Evolutionary conservation across 495 filamentous ascomycete genomes (phyloP).

Genomic region (Aspergillus saccharolyticus): DNA sequence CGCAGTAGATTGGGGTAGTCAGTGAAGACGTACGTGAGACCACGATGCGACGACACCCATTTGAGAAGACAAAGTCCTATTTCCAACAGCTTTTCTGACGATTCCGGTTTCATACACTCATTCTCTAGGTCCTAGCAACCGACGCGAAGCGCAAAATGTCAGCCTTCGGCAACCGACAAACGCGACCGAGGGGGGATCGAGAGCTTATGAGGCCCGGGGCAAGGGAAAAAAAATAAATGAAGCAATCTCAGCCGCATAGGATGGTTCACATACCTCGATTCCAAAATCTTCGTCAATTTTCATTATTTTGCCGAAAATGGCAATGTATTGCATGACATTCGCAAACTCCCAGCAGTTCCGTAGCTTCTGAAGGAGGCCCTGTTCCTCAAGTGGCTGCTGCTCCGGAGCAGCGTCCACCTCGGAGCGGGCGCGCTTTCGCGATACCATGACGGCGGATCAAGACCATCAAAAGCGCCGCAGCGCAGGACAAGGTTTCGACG

Average conservation of each 20-base stretch:
- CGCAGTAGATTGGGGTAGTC: neutral
- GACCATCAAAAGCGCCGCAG: conserved; percentile 27
- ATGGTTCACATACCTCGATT: conserved; percentile 63
- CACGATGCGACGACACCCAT: conserved; percentile 88
- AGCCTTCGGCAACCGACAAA: neutral
- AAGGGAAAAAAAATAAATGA: neutral
- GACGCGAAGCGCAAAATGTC: neutral
- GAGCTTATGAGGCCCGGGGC: neutral
- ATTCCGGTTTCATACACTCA: conserved; percentile 73
- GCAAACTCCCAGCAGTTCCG: conserved; percentile 94
- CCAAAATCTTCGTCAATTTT: conserved; percentile 83
- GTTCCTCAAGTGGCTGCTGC: conserved; percentile 45
- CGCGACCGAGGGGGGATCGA: neutral
- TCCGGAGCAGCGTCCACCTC: conserved; percentile 54
- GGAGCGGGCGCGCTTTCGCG: conserved; percentile 67
- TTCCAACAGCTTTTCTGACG: conserved; percentile 66
- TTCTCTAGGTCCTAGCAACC: conserved; percentile 72
- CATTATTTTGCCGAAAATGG: conserved; percentile 79
- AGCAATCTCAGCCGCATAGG: neutral
- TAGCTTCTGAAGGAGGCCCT: conserved; percentile 58
- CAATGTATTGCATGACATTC: conserved; percentile 88
- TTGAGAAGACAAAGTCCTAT: conserved; percentile 89
- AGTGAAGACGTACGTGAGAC: conserved; percentile 65
- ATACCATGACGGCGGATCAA: conserved; percentile 42
- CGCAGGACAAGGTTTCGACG: conserved; percentile 14